Evolutionary conservation across 2,329 filamentous ascomycete species (phyloP), one percentile per base, ranked within the genome.

Genomic region (Ceratocystis cubensis): DNA sequence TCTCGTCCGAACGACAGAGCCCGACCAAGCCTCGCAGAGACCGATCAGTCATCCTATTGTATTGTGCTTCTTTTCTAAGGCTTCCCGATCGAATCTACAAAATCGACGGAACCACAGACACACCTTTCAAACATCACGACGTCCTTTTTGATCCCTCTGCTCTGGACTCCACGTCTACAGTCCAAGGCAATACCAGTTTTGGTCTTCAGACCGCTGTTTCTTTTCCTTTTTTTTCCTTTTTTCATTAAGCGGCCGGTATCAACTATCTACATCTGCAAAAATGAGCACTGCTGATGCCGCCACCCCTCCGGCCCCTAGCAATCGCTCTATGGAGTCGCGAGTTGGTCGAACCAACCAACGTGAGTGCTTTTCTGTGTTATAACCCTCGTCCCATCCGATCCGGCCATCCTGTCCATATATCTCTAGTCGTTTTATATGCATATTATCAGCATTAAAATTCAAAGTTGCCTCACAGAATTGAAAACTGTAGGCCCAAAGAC

Each of bases 261-360:
- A 17, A 59, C 25, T 15, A 22, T 50, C 15, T 37, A 30, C 33
- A 28, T 25, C 48, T 25, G 20, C 22, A 30, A 65, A 56, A 59
- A 67, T 67, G 66, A 67, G 56, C 53, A 61, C 63, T 53, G 63
- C 63, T 56, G 66, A 65, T 63, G 63, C 61, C 53, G 45, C 64
- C 22, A 64, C 65, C 59, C 64, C 62, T 46, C 41, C 65, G 64
- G 44, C 65, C 68, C 73, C 75, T 59, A 74, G 73, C 69, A 72
- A 74, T 70, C 83, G 83, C 71, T 78, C 83, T 64, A 87, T 87
- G 84, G 82, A 91, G 79, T 89, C 88, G 69, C 84, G 89, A 73
- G 86, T 84, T 65, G 89, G 89, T 72, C 83, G 89, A 74, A 86
- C 80, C 74, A 92, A 92, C 74, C 89, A 94, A 78, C 84, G 89